Base-by-base conservation (phyloP, 257 asterid genomes). In the Handroanthus guayacan region DNA sequence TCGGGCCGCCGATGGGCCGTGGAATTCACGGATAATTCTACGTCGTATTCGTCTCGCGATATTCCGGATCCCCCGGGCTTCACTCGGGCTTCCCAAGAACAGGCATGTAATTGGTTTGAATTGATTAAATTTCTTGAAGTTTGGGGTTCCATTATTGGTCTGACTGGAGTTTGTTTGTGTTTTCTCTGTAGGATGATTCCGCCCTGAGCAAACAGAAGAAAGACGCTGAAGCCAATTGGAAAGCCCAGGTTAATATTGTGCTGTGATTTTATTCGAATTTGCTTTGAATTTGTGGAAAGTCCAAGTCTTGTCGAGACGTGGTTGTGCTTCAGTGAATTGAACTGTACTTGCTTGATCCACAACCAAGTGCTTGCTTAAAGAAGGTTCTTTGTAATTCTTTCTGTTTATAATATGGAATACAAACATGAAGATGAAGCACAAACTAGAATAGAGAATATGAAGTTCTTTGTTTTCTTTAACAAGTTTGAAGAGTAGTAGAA, bases 1-100 rank as follows among this genome's bases (percentile, higher is more conserved):
- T 68, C 87, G 77, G 92, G 95, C 17, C 91, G 88, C 25, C 80
- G 87, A 87, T 89, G 95, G 92, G 95, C 91, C 41, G 86, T 89
- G 0, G 91, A 89, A 11, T 86, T 87, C 60, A 69, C 87, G 10
- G 92, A 89, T 64, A 81, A 75, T 56, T 89, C 95, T 1, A 52
- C 86, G 16, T 82, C 90, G 17, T 80, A 87, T 78, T 84, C 92
- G 0, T 79, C 88, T 25, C 86, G 95, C 6, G 95, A 84, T 41
- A 81, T 86, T 70, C 86, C 87, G 20, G 92, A 89, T 64, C 95
- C 89, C 5, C 92, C 78, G 71, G 92, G 92, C 18, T 87, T 87
- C 81, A 65, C 80, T 75, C 90, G 92, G 8, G 79, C 90, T 3
- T 69, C 91, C 11, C 84, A 82, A 41, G 91, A 89, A 75, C 92